Percentiles rank a stretch among this genome's conserved stretches.
These are phyloP conservation scores for Mediolabrus comicus DNA, from an alignment of 108 stramenopile genomes.

Conservation along the genomic window DNA sequence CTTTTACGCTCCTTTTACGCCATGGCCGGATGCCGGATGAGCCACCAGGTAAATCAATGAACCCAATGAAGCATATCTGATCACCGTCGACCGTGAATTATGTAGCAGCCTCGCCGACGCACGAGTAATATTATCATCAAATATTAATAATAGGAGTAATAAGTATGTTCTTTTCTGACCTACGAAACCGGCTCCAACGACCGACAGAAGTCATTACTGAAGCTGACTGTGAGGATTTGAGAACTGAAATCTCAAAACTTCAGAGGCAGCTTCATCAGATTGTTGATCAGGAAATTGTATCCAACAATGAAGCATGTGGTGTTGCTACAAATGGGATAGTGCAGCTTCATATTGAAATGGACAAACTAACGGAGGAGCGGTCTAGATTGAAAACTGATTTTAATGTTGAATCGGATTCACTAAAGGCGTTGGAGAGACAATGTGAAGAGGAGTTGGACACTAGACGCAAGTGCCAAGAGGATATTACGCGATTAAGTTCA, in stretches of 20 bases:
- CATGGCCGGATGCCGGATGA: constrained; percentile 38
- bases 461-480: constrained; percentile 7
- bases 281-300: constrained; percentile 19
- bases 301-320: constrained; percentile 23
- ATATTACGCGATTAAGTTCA: neutral
- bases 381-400: neutral
- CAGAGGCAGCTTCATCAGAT: constrained; percentile 20
- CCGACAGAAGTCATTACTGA: neutral
- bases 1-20: constrained; percentile 55
- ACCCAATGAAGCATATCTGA: too few relatives aligned
- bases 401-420: neutral
- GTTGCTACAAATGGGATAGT: constrained; percentile 8
- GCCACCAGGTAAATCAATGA: neutral
- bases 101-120: too few relatives aligned
- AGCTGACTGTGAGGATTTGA: constrained; percentile 8
- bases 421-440: constrained; percentile 6
- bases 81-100: too few relatives aligned
- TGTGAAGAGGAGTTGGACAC: constrained; percentile 10
- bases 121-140: too few relatives aligned
- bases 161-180: too few relatives aligned
- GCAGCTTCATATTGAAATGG: constrained; percentile 2
- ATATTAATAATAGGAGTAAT: too few relatives aligned
- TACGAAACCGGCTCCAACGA: neutral
- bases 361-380: neutral
- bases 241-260: constrained; percentile 3